A percentile compares a stretch with the other conserved stretches of the same genome.
These are phyloP conservation scores for Panicum hallii DNA, from an alignment of 202 grass and related monocot species.

Conservation along the genomic window DNA sequence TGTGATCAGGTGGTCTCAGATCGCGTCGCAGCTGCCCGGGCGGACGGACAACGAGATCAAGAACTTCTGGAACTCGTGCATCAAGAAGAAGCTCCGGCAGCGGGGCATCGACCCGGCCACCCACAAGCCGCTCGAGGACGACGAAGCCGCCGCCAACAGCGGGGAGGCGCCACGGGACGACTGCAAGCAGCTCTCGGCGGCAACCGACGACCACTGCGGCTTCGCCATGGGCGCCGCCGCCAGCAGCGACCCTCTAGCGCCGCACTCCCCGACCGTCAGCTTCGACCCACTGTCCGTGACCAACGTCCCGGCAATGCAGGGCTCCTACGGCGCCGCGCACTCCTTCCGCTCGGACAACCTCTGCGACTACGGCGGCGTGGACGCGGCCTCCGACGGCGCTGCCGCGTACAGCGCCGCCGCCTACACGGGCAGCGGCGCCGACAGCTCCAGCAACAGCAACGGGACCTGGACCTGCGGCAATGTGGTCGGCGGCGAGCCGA, in stretches of 20 bases:
- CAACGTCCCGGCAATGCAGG: slow-evolving; percentile 48
- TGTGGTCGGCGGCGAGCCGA: slow-evolving; percentile 54
- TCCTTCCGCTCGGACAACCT: slow-evolving; percentile 37
- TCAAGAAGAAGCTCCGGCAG: slow-evolving; percentile 96
- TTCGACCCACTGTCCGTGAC: slow-evolving; percentile 60
- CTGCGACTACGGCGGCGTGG: slow-evolving; percentile 57
- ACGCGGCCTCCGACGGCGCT: slow-evolving; percentile 45
- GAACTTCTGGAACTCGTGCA: slow-evolving; percentile 95
- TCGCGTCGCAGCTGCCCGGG: slow-evolving; percentile 87
- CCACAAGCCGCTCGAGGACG: slow-evolving; percentile 63
- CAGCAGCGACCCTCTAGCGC: slow-evolving; percentile 16
- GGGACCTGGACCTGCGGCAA: slow-evolving; percentile 69
- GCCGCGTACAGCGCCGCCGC: slow-evolving; percentile 46
- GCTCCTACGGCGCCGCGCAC: slow-evolving; percentile 15
- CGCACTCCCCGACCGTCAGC: slow-evolving; percentile 49
- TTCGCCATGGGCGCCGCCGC: slow-evolving; percentile 25
- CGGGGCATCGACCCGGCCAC: slow-evolving; percentile 78
- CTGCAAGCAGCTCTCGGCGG: neutral
- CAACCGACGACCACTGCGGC: neutral
- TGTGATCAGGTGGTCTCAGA: slow-evolving; percentile 88
- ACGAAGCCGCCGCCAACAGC: neutral
- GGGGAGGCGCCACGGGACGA: slow-evolving; percentile 1
- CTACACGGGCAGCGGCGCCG: slow-evolving; percentile 59
- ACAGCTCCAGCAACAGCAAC: slow-evolving; percentile 85
- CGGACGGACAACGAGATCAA: slow-evolving; percentile 98